These are phyloP conservation scores for Pleurotus tuber-regium DNA, from an alignment of 768 basidiomycete species.

Conservation along the genomic window DNA sequence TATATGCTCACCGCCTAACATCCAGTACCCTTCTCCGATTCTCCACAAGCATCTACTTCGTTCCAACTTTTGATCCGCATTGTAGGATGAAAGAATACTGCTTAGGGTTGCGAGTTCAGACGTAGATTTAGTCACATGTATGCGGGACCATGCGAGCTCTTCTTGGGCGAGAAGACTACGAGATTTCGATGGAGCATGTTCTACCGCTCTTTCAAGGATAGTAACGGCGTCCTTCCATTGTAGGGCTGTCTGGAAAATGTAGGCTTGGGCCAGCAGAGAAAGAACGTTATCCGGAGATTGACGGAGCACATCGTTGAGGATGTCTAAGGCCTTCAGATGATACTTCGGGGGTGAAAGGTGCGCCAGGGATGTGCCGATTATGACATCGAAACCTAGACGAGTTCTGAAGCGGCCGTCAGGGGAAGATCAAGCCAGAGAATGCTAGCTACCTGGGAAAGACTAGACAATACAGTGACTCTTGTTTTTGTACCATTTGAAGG, in stretches of 20 bases:
- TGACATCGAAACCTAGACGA: constrained; percentile 64
- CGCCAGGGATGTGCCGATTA: constrained; percentile 73
- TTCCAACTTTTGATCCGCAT: constrained; percentile 39
- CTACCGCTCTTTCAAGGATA: constrained; percentile 58
- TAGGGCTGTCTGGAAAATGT: constrained; percentile 59
- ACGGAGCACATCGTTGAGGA: constrained; percentile 71
- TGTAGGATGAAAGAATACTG: constrained; percentile 33
- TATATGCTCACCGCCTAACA: constrained; percentile 55
- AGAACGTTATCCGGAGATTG: constrained; percentile 59
- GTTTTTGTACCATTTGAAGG: constrained; percentile 48
- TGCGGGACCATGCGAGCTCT: constrained; percentile 83
- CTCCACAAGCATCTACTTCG: constrained; percentile 84
- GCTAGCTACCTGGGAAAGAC: constrained; percentile 41
- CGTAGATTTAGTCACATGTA: constrained; percentile 47
- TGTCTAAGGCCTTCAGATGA: constrained; percentile 70
- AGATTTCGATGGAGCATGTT: constrained; percentile 42
- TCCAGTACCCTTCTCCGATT: constrained; percentile 76
- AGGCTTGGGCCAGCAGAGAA: constrained; percentile 74
- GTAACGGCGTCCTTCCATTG: constrained; percentile 68
- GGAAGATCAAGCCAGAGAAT: not conserved
- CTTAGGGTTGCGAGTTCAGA: constrained; percentile 47
- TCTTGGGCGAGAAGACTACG: constrained; percentile 64
- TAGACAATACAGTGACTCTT: constrained; percentile 59
- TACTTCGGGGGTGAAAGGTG: constrained; percentile 90
- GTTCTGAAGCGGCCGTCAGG: constrained; percentile 43